phyloP scores from a whole-genome alignment of 352 stramenopile species.

The Pythium volutum region DNA sequence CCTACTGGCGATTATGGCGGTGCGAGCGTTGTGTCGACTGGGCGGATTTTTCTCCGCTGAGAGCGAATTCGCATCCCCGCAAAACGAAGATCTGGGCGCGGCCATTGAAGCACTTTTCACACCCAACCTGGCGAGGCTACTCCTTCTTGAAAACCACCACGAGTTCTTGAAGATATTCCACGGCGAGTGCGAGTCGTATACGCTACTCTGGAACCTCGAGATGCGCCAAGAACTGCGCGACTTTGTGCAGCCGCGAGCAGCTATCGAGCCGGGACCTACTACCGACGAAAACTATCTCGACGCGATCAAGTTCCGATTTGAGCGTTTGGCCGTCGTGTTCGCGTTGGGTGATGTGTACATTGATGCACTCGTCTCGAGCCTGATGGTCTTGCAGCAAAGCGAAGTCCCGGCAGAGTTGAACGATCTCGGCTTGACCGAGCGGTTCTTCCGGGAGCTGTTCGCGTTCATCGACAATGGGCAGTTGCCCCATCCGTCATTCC shows the following conservation, averaged over 20 bases:
- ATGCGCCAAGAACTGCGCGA: slow-evolving; percentile 65
- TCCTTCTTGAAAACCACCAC: slow-evolving; percentile 65
- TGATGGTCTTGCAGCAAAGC: slow-evolving; percentile 64
- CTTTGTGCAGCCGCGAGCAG: slow-evolving; percentile 47
- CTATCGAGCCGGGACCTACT: slow-evolving; percentile 30
- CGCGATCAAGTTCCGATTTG: slow-evolving; percentile 64
- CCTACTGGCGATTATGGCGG: slow-evolving; percentile 66
- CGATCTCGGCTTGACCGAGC: slow-evolving; percentile 54
- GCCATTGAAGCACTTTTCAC: slow-evolving; percentile 63
- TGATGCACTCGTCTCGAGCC: slow-evolving; percentile 64
- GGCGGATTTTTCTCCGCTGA: slow-evolving; percentile 54
- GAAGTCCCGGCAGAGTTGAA: slow-evolving; percentile 32
- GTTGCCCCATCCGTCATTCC: slow-evolving; percentile 24
- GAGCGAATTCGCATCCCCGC: slow-evolving; percentile 45
- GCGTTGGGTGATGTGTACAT: slow-evolving; percentile 72
- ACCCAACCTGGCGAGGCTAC: slow-evolving; percentile 60
- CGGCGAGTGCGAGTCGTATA: slow-evolving; percentile 74
- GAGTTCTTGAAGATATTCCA: slow-evolving; percentile 85
- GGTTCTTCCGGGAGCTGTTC: slow-evolving; percentile 76
- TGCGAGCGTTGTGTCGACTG: slow-evolving; percentile 64
- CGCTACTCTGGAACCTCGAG: slow-evolving; percentile 72
- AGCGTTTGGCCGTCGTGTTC: slow-evolving; percentile 60
- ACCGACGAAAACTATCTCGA: slow-evolving; percentile 46
- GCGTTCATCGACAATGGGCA: slow-evolving; percentile 75
- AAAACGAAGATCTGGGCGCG: slow-evolving; percentile 39